Conservation (phyloP, 2,329 filamentous ascomycete species). For the Sclerotiophoma versabilis region DNA sequence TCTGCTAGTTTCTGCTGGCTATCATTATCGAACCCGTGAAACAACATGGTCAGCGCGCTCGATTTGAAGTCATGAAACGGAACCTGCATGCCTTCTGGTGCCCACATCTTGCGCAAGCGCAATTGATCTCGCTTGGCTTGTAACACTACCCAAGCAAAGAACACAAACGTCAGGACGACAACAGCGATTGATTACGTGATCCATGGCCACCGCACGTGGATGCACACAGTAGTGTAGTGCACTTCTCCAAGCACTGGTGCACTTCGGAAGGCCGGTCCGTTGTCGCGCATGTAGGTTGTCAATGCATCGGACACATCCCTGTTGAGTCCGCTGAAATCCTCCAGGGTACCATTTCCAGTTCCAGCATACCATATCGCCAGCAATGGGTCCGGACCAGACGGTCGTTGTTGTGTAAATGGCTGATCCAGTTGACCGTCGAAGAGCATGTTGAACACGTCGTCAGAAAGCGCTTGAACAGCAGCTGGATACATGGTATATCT, state of each 20-base stretch:
- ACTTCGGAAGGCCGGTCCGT: slow-evolving; percentile 1
- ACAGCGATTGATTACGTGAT: neutral
- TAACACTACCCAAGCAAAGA: slow-evolving; percentile 13
- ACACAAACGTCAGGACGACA: slow-evolving; percentile 2
- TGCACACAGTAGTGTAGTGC: slow-evolving; percentile 14
- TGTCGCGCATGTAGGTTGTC: slow-evolving; percentile 9
- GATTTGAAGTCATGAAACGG: neutral
- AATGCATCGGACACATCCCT: slow-evolving; percentile 14
- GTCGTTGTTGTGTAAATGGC: neutral
- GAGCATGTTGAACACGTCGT: neutral
- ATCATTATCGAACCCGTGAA: neutral
- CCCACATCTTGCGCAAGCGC: neutral
- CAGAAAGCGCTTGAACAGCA: no score
- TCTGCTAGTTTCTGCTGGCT: neutral
- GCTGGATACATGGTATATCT: no score
- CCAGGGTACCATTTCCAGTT: slow-evolving; percentile 14
- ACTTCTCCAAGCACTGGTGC: slow-evolving; percentile 1
- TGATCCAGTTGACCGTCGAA: neutral
- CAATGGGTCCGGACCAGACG: slow-evolving; percentile 1
- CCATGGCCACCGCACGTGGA: slow-evolving; percentile 11
- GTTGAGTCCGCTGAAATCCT: slow-evolving; percentile 13
- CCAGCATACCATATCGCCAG: slow-evolving; percentile 15
- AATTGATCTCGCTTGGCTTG: neutral
- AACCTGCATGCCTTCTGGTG: neutral
- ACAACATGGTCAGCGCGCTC: neutral